phyloP scores from a whole-genome alignment of 2,329 filamentous ascomycete species.

The Dactylonectria macrodidyma region DNA sequence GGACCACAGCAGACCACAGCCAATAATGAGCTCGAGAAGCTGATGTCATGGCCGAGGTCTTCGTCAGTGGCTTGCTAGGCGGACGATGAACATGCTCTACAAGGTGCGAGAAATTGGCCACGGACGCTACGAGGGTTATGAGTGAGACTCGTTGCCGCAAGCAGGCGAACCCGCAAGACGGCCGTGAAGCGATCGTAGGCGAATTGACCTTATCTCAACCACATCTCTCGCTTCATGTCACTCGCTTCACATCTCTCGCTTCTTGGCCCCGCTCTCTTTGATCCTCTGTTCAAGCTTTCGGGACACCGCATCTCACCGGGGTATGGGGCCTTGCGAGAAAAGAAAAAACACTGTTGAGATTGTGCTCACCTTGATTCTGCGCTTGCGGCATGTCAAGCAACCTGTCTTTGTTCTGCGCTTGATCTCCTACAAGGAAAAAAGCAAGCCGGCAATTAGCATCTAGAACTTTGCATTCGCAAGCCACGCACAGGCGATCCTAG shows the following conservation, averaged over 20 bases:
- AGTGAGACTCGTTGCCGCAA: constrained; percentile 40
- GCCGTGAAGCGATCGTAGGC: constrained; percentile 38
- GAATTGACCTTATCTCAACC: constrained; percentile 33
- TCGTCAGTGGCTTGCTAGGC: constrained; percentile 30
- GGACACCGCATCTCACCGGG: constrained; percentile 28
- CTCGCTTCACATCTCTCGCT: constrained; percentile 35
- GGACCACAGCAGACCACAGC: constrained; percentile 27
- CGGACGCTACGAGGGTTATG: constrained; percentile 40
- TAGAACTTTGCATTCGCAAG: constrained; percentile 8
- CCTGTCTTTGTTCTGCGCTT: constrained; percentile 75
- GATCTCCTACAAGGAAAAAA: constrained; percentile 64
- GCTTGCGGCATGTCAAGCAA: constrained; percentile 74
- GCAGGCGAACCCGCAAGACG: constrained; percentile 37
- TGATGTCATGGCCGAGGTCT: constrained; percentile 23
- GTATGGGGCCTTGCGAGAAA: constrained; percentile 21
- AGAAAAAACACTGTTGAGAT: constrained; percentile 42
- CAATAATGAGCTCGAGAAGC: constrained; percentile 38
- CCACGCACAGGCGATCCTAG: constrained; percentile 9
- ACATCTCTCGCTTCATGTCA: constrained; percentile 26
- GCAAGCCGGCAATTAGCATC: constrained; percentile 34
- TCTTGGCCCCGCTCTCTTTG: constrained; percentile 30
- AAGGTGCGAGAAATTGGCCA: constrained; percentile 34
- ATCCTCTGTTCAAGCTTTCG: constrained; percentile 32
- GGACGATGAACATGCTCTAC: constrained; percentile 36
- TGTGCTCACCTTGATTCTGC: constrained; percentile 72